Percentiles rank a stretch among this genome's conserved stretches.
Evolutionary conservation across 2,329 filamentous ascomycete genomes (phyloP).

Genomic region (Fusarium transvaalense): DNA sequence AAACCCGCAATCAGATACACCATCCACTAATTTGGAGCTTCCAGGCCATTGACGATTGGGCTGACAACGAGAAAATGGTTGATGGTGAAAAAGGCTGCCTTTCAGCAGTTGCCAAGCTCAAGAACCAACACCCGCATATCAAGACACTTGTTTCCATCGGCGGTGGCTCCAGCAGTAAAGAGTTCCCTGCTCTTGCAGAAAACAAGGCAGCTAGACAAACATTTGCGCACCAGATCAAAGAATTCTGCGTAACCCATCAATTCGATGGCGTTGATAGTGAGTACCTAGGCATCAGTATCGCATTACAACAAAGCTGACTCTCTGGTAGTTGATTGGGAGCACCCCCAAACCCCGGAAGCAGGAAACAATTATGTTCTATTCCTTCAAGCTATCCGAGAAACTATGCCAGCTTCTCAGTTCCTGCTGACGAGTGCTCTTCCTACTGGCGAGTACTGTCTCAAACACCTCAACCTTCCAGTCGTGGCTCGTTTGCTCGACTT

Average conservation of each 20-base stretch:
- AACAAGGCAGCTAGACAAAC: constrained; percentile 60
- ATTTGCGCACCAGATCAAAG: constrained; percentile 67
- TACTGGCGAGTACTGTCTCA: constrained; percentile 71
- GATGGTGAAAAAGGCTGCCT: constrained; percentile 72
- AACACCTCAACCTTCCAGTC: constrained; percentile 67
- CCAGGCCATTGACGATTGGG: constrained; percentile 70
- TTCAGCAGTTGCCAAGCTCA: constrained; percentile 69
- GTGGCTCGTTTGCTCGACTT: constrained; percentile 68
- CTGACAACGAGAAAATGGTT: constrained; percentile 70
- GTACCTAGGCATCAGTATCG: neutral
- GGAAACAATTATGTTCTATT: constrained; percentile 70
- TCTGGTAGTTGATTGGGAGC: constrained; percentile 74
- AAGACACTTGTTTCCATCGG: constrained; percentile 74
- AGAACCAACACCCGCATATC: constrained; percentile 66
- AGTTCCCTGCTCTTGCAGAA: constrained; percentile 69
- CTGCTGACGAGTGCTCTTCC: constrained; percentile 73
- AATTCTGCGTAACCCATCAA: constrained; percentile 67
- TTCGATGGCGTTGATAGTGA: constrained; percentile 75
- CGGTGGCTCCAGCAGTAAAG: constrained; percentile 72
- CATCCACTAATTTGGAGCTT: neutral
- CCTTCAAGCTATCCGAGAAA: constrained; percentile 65
- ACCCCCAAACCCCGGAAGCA: constrained; percentile 66
- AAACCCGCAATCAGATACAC: neutral
- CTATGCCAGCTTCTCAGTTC: constrained; percentile 67
- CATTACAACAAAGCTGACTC: neutral